phyloP scores from a whole-genome alignment of 257 asterid species.

The Thymus quinquecostatus region DNA sequence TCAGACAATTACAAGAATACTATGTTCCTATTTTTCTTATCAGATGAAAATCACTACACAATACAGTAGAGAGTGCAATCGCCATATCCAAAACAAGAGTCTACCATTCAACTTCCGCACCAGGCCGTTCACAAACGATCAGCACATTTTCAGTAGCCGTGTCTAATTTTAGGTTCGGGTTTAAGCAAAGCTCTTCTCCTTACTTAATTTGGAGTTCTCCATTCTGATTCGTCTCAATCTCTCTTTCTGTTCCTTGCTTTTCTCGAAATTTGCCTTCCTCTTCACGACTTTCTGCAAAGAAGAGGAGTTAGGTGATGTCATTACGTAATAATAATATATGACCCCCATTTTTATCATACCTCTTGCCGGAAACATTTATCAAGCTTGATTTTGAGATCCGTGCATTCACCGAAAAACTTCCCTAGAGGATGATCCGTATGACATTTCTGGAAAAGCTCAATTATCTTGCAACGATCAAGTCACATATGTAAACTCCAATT shows the following conservation, averaged over 20 bases:
- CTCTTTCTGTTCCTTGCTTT: constrained; percentile 65
- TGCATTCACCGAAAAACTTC: constrained; percentile 83
- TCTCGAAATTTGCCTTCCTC: constrained; percentile 83
- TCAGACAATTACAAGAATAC: not conserved
- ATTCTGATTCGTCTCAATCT: constrained; percentile 38
- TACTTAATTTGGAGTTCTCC: constrained; percentile 29
- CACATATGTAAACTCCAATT: not conserved
- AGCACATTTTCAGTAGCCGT: not conserved
- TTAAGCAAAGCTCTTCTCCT: constrained; percentile 17
- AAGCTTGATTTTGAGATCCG: constrained; percentile 73
- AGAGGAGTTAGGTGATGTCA: not conserved
- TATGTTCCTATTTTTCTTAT: not conserved
- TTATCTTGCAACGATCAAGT: constrained; percentile 51
- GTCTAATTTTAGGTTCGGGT: not conserved
- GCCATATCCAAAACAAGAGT: not conserved
- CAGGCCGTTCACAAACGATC: not conserved
- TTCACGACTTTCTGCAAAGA: constrained; percentile 73
- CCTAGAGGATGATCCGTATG: constrained; percentile 77
- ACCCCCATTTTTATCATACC: constrained; percentile 43
- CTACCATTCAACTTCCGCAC: not conserved
- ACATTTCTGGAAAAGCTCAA: constrained; percentile 77
- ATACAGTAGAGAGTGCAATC: not conserved
- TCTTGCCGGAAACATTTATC: constrained; percentile 79
- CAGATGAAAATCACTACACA: not conserved
- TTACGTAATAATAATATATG: not conserved